Conservation (phyloP, 2,329 filamentous ascomycete species). For the Alternaria ethzedia region DNA sequence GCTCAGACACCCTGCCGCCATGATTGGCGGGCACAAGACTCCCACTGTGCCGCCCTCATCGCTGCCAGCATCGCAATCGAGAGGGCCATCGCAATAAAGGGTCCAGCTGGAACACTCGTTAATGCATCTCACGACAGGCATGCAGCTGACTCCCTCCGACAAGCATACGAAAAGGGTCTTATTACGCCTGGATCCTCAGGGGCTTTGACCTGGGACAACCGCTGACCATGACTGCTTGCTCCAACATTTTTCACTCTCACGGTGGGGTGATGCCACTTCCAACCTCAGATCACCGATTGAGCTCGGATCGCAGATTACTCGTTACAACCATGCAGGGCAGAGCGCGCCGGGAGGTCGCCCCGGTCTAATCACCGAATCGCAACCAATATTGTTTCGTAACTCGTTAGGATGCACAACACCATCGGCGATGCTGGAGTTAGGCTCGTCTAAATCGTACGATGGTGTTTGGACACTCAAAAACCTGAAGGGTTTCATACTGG, state of each 20-base stretch:
- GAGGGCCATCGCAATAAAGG: constrained; percentile 12
- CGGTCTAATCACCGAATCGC: constrained; percentile 5
- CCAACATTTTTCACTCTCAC: background rate
- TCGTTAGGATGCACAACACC: background rate
- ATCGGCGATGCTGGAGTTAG: background rate
- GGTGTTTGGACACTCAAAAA: background rate
- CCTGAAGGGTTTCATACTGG: background rate
- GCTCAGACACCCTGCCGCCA: background rate
- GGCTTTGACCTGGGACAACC: background rate
- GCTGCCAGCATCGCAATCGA: constrained; percentile 15
- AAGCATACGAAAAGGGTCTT: constrained; percentile 8
- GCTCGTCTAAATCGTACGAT: background rate
- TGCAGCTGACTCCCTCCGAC: constrained; percentile 14
- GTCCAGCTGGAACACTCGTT: background rate
- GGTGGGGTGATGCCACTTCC: background rate
- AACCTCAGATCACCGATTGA: background rate
- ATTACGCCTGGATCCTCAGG: background rate
- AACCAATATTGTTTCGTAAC: background rate
- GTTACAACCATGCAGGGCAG: background rate
- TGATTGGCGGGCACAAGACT: background rate
- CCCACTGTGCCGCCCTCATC: constrained; percentile 25
- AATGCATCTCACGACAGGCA: constrained; percentile 2
- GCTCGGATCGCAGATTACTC: background rate
- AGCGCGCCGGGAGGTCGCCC: background rate
- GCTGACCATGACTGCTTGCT: background rate